Conservation (phyloP, 805 yeast species). For the Priceomyces medius region DNA sequence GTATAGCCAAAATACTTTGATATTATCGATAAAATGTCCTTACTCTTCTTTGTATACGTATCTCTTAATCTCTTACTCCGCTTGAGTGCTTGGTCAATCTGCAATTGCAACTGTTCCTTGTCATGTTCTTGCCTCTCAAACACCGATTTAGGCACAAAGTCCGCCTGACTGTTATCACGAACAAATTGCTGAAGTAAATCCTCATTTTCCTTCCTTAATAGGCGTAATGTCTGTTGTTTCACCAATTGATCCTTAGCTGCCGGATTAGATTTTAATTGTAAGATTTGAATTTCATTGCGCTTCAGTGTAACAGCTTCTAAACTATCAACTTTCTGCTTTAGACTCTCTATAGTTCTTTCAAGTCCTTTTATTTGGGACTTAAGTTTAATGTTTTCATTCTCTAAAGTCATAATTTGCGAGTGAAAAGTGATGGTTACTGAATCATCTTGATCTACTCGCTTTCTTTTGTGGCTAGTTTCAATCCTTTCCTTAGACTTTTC, state of each 20-base stretch:
- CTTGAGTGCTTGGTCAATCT: constrained; percentile 51
- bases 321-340: constrained; percentile 37
- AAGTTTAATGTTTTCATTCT: constrained; percentile 41
- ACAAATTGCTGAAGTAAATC: constrained; percentile 42
- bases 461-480: constrained; percentile 26
- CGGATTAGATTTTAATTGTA: constrained; percentile 69
- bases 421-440: constrained; percentile 8
- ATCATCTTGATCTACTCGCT: constrained; percentile 20
- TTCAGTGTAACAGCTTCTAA: constrained; percentile 18
- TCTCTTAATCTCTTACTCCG: constrained; percentile 53
- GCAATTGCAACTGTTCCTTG: constrained; percentile 44
- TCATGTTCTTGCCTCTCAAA: constrained; percentile 64
- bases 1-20: constrained; percentile 69
- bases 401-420: constrained; percentile 23
- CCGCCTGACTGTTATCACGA: constrained; percentile 14
- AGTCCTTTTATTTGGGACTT: constrained; percentile 35
- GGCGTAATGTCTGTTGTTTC: constrained; percentile 50
- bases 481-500: constrained; percentile 10
- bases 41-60: constrained; percentile 63
- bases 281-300: constrained; percentile 39
- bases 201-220: constrained; percentile 57
- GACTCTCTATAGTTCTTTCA: constrained; percentile 31
- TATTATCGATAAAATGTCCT: constrained; percentile 67
- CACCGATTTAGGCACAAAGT: constrained; percentile 56
- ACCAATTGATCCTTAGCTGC: constrained; percentile 59